Conservation (phyloP, 108 stramenopile genomes). For the Skeletonema potamos region DNA sequence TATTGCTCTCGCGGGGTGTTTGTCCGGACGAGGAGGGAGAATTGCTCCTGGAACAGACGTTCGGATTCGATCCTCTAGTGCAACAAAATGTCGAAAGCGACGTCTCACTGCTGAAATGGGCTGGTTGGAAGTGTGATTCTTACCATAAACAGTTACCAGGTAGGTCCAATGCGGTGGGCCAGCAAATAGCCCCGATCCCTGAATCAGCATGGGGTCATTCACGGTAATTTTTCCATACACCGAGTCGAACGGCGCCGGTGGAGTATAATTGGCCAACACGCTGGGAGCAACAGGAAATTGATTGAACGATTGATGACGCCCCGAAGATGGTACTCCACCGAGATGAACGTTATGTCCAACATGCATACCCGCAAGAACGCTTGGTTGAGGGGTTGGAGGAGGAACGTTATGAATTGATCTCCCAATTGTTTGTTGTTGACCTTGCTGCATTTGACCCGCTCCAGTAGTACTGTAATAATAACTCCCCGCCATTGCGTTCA, state of each 20-base stretch:
- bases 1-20: constrained; percentile 79
- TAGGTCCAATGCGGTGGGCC: constrained; percentile 81
- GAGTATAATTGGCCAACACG: constrained; percentile 16
- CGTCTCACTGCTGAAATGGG: constrained; percentile 69
- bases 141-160: constrained; percentile 59
- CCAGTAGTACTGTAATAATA: constrained; percentile 33
- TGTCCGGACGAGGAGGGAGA: constrained; percentile 85
- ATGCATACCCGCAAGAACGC: constrained; percentile 40
- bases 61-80: constrained; percentile 77
- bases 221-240: constrained; percentile 57
- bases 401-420: constrained; percentile 17
- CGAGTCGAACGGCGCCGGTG: constrained; percentile 52
- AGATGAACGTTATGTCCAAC: constrained; percentile 34
- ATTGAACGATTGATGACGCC: constrained; percentile 23
- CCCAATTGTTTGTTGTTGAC: constrained; percentile 22
- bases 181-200: constrained; percentile 53
- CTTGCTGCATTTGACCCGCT: constrained; percentile 38
- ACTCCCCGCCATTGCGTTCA: constrained; percentile 41
- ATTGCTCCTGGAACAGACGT: constrained; percentile 73
- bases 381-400: constrained; percentile 14
- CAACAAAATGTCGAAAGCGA: constrained; percentile 88
- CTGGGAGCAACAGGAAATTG: constrained; percentile 8
- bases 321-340: constrained; percentile 31
- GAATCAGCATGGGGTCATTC: constrained; percentile 72
- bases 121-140: constrained; percentile 17